Base-by-base conservation (phyloP, 2,329 filamentous ascomycete genomes). In the Aspergillus candidus region DNA sequence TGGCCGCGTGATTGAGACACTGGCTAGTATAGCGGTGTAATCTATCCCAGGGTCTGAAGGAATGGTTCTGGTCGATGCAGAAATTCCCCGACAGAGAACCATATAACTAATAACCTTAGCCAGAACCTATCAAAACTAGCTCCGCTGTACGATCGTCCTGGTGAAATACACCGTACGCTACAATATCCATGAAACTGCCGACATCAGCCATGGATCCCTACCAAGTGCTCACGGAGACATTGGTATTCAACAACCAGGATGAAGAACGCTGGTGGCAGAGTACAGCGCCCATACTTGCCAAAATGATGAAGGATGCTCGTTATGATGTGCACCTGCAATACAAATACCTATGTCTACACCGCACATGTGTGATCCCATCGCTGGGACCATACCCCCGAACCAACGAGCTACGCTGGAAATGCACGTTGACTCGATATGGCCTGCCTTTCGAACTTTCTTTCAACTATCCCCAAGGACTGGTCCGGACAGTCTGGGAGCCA, bases 401-500 rank as follows among this genome's bases (percentile, higher is more conserved):
- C 12, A 36, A 34, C 12, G 22, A 31, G 13, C 32, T 44, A 38
- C 48, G 33, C 33, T 52, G 50, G 48, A 34, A 46, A 35, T 48
- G 48, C 17, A 33, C 39, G 30, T 27, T 52, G 2, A 52, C 47
- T 1, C 49, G 46, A 17, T 51, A 45, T 14, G 51, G 51, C 15
- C 40, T 41, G 8, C 47, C 51, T 1, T 47, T 51, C 34, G 50
- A 53, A 27, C 31, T 51, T 35, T 51, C 48, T 22, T 38, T 51
- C 14, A 53, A 53, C 27, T 51, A 42, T 31, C 42, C 48, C 5
- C 34, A 51, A 11, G 44, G 40, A 6, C 13, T 43, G 10, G 31
- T 53, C 1, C 43, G 50, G 15, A 51, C 45, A 8, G 40, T 49
- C 31, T 49, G 42, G 22, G 50, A 53, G 41, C 50, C 50, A n/a